Base-by-base conservation (phyloP, 2,329 filamentous ascomycete species). In the Alternaria ethzedia region DNA sequence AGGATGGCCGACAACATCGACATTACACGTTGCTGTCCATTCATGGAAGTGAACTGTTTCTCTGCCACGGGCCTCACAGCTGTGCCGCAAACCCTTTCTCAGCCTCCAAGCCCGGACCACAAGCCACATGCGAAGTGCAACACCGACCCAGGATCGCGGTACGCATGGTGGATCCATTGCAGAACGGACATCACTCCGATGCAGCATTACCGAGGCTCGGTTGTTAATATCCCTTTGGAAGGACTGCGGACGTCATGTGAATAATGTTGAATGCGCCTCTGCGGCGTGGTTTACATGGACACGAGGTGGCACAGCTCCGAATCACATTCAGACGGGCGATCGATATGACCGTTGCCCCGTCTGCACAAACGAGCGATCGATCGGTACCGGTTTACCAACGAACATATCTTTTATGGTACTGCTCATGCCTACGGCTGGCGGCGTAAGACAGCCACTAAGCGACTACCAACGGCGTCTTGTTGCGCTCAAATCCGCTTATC, bases 151-250 rank as follows among this genome's bases (percentile, higher is more conserved):
- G 54, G 41, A 47, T 51, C 50, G 47, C 67, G 70, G 68, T 54
- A 55, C 60, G 51, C 57, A 63, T 32, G 44, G 45, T 61, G 54
- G 47, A 30, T 59, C 65, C 61, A 50, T 47, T 46, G 41, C 45
- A 69, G 64, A 59, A 45, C 54, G 66, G 68, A 51, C 57, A 47
- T 56, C 23, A 41, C 64, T 50, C 66, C 62, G 65, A 67, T 61
- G 65, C 57, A 67, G 21, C 41, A 55, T 50, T 66, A 60, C 66
- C 69, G 70, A 69, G 66, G 59, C 59, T 54, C 55, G 55, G 67
- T 63, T 50, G 51, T 21, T 47, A 44, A 25, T 26, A 54, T 25
- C 43, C 47, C 44, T 47, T 55, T 17, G 52, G 32, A 49, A 54
- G 47, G 47, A n/a, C 32, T n/a, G 55, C 32, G 43, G 17, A 56